These are phyloP conservation scores for Euclidium syriacum DNA, from an alignment of 345 rosid species.

Conservation along the genomic window DNA sequence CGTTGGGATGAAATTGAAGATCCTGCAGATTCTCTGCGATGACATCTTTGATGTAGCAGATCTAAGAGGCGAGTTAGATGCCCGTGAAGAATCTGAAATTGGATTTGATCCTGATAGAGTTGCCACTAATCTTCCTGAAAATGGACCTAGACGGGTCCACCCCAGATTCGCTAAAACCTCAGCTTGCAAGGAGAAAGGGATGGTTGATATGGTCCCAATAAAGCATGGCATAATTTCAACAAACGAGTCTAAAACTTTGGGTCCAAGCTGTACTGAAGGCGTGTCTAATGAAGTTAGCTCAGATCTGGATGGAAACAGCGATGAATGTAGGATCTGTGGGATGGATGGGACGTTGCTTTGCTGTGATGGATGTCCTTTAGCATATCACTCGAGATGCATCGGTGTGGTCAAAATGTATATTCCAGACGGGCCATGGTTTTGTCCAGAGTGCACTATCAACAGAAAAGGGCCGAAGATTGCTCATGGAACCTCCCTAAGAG, in stretches of 20 bases:
- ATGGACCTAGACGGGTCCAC: conserved; percentile 61
- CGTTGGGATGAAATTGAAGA: conserved; percentile 56
- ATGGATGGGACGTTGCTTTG: conserved; percentile 89
- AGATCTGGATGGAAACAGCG: conserved; percentile 62
- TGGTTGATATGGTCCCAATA: conserved; percentile 38
- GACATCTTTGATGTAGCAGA: conserved; percentile 60
- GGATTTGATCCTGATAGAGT: conserved; percentile 66
- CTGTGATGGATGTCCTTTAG: conserved; percentile 90
- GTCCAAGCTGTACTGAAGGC: conserved; percentile 27
- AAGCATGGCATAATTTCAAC: conserved; percentile 36
- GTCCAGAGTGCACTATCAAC: conserved; percentile 70
- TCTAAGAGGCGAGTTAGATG: conserved; percentile 59
- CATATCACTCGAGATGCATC: conserved; percentile 85
- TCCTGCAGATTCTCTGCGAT: conserved; percentile 76
- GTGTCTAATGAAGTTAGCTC: conserved; percentile 29
- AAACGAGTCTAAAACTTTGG: conserved; percentile 27
- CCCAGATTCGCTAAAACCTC: conserved; percentile 66
- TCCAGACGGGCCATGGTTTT: conserved; percentile 82
- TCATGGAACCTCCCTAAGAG: conserved; percentile 55
- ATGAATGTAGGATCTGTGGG: conserved; percentile 89
- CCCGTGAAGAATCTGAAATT: conserved; percentile 63
- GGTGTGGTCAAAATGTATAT: conserved; percentile 72
- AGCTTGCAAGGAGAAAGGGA: conserved; percentile 52
- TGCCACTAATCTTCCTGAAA: conserved; percentile 33
- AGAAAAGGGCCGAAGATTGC: conserved; percentile 48